These are phyloP conservation scores for Scedosporium apiospermum DNA, from an alignment of 2,329 filamentous ascomycete species.

Conservation along the genomic window DNA sequence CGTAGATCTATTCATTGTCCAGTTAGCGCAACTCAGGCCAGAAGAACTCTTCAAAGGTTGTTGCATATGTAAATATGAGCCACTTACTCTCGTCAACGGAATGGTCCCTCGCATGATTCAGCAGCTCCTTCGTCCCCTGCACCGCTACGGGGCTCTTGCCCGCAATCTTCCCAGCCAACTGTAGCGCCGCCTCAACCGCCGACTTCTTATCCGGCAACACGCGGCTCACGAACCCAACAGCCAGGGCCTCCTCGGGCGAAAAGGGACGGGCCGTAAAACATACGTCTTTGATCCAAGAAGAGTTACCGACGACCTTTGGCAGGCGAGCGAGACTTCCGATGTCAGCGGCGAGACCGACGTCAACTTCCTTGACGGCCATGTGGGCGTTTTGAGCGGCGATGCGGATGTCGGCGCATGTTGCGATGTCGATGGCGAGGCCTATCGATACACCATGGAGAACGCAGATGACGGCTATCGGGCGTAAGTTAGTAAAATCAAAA, in stretches of 20 bases:
- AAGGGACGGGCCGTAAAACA: conserved; percentile 63
- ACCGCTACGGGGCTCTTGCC: conserved; percentile 82
- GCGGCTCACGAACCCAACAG: conserved; percentile 60
- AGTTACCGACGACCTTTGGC: conserved; percentile 61
- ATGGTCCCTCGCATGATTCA: conserved; percentile 76
- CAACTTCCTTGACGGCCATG: conserved; percentile 71
- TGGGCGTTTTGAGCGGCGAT: conserved; percentile 49
- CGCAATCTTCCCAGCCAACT: conserved; percentile 57
- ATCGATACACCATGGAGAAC: conserved; percentile 71
- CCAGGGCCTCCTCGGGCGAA: conserved; percentile 55
- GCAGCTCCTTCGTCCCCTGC: conserved; percentile 75
- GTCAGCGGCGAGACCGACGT: conserved; percentile 72
- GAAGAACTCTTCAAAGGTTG: not conserved
- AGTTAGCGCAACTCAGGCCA: not conserved
- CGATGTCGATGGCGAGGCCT: conserved; percentile 69
- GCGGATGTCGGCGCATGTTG: conserved; percentile 61
- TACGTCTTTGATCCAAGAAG: conserved; percentile 74
- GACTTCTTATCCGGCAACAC: conserved; percentile 55
- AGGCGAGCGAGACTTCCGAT: conserved; percentile 66
- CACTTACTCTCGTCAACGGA: conserved; percentile 62
- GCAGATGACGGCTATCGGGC: conserved; percentile 59
- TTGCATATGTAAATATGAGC: not conserved
- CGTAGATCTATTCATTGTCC: conserved; percentile 44
- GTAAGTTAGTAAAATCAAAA: not conserved
- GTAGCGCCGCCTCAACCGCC: conserved; percentile 52